Evolutionary conservation across 768 basidiomycete species (phyloP).

Genomic region (Suillus placidus): DNA sequence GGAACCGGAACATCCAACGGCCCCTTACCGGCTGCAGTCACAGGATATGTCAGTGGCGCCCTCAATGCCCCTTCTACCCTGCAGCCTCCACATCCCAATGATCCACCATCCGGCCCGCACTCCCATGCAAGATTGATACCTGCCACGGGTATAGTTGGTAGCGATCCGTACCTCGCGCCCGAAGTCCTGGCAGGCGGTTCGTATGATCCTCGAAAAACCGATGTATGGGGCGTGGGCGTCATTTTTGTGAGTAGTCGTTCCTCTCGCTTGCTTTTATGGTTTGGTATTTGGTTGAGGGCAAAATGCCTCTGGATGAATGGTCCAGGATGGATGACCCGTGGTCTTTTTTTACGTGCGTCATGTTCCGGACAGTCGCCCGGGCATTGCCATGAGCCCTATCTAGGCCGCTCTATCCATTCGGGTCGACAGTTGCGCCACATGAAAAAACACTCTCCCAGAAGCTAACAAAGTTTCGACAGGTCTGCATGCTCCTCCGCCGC

Average conservation of each 20-base stretch:
- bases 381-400: neutral
- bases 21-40: slow-evolving; percentile 9
- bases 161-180: slow-evolving; percentile 97
- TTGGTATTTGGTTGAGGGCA: neutral
- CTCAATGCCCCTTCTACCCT: neutral
- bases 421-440: neutral
- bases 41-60: slow-evolving; percentile 21
- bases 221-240: slow-evolving; percentile 98
- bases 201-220: slow-evolving; percentile 96
- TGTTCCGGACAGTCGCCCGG: neutral
- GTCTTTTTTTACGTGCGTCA: neutral
- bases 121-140: slow-evolving; percentile 44
- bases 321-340: neutral
- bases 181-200: slow-evolving; percentile 81
- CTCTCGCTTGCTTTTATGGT: neutral
- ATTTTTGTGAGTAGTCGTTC: slow-evolving; percentile 72
- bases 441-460: neutral
- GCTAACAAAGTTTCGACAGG: slow-evolving; percentile 18
- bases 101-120: slow-evolving; percentile 40
- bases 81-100: slow-evolving; percentile 12
- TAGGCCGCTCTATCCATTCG: slow-evolving; percentile 6
- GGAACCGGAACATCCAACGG: slow-evolving; percentile 58
- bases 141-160: slow-evolving; percentile 92
- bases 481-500: slow-evolving; percentile 93
- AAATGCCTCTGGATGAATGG: neutral